These are phyloP conservation scores for Tremella fuciformis DNA, from an alignment of 768 basidiomycete species.

Conservation along the genomic window DNA sequence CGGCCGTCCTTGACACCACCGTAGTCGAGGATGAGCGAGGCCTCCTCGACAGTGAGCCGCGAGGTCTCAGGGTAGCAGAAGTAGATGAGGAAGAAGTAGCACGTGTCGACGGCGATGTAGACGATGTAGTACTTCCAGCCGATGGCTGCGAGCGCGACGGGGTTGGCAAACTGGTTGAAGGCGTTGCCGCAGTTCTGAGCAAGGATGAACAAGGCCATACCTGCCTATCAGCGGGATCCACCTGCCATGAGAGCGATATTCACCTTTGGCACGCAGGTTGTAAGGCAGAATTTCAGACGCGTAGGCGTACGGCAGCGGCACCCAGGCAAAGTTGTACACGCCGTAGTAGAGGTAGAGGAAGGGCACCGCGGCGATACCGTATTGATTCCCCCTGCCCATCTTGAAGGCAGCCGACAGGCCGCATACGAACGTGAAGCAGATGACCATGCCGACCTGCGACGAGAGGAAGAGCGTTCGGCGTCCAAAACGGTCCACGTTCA, in stretches of 20 bases:
- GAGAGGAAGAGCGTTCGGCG: conserved; percentile 2
- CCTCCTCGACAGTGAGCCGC: conserved; percentile 17
- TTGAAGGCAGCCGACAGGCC: background rate
- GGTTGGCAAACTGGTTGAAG: conserved; percentile 6
- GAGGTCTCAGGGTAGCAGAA: background rate
- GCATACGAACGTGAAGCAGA: background rate
- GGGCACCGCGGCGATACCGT: conserved; percentile 30
- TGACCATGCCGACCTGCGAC: background rate
- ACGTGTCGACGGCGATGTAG: background rate
- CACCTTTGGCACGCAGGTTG: conserved; percentile 9
- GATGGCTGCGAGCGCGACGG: background rate
- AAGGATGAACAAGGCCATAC: too few species aligned
- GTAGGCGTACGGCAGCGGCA: conserved; percentile 7
- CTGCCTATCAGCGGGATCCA: too few species aligned
- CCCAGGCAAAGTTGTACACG: conserved; percentile 8
- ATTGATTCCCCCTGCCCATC: background rate
- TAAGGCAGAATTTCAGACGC: background rate
- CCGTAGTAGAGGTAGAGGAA: conserved; percentile 14
- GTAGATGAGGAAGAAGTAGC: background rate
- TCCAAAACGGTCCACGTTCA: background rate
- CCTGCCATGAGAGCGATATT: background rate
- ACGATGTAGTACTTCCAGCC: background rate
- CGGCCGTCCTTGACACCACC: conserved; percentile 48
- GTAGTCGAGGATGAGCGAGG: conserved; percentile 6
- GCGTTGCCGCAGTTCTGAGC: background rate